Evolutionary conservation across 208 protist genomes (phyloP).

Genomic region (Acanthamoeba lugdunensis): DNA sequence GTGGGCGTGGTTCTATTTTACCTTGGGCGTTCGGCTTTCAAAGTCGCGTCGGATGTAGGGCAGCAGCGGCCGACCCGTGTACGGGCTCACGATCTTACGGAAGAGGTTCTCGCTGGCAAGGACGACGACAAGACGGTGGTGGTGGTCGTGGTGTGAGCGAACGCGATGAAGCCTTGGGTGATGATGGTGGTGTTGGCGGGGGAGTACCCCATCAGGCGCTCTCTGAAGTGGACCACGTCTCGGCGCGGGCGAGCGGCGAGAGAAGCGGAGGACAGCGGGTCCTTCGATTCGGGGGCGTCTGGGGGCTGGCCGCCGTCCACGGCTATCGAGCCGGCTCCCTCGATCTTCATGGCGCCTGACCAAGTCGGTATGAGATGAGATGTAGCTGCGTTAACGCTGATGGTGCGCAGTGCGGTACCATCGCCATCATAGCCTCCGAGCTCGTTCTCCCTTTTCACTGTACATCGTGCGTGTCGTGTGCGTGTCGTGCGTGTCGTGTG

Average conservation of each 20-base stretch:
- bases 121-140: not conserved
- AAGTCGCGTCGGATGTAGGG: constrained; percentile 53
- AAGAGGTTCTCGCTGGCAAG: not conserved
- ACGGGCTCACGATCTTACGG: constrained; percentile 37
- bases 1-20: too few relatives aligned
- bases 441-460: too few relatives aligned
- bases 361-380: not conserved
- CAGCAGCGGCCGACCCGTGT: constrained; percentile 20
- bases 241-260: not conserved
- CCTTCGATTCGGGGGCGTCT: not conserved
- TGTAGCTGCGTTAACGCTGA: not conserved
- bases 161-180: too few relatives aligned
- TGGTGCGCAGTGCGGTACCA: not conserved
- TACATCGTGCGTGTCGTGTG: too few relatives aligned
- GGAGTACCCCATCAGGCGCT: not conserved
- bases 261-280: not conserved
- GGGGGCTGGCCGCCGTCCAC: not conserved
- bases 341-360: not conserved
- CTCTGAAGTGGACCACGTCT: not conserved
- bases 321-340: not conserved
- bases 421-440: too few relatives aligned
- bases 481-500: too few relatives aligned
- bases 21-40: constrained; percentile 15
- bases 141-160: not conserved
- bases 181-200: too few relatives aligned